Conservation (phyloP, 176 grass and related monocot species). For the Neostapfia colusana region DNA sequence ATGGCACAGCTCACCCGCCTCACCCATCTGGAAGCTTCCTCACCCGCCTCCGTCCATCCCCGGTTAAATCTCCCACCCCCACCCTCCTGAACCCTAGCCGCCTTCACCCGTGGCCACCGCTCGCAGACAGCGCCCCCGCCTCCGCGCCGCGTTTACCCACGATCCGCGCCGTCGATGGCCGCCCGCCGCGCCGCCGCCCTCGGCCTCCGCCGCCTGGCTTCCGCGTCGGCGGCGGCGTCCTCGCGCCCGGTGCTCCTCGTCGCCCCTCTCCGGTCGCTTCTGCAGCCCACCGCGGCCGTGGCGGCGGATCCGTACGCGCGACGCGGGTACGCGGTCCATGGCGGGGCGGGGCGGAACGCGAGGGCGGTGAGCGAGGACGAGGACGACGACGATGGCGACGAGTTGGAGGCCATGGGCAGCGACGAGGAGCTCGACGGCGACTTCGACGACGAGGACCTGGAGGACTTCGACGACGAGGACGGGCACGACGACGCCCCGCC, state of each 20-base stretch:
- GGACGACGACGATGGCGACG: neutral
- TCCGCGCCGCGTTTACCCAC: neutral
- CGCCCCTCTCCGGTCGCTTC: neutral
- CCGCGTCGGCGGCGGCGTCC: neutral
- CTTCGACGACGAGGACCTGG: constrained; percentile 23
- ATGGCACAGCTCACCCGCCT: too few species aligned
- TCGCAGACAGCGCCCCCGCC: neutral
- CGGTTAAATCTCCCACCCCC: neutral
- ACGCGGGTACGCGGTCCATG: constrained; percentile 26
- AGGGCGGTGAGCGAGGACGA: constrained; percentile 35
- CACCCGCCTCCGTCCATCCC: neutral
- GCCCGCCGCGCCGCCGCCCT: constrained; percentile 21
- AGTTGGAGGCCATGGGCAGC: constrained; percentile 27
- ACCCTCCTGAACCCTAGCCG: neutral
- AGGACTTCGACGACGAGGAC: neutral
- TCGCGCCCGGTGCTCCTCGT: neutral
- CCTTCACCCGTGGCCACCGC: too few species aligned
- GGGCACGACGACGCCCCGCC: neutral
- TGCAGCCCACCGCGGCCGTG: neutral
- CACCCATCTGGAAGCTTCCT: neutral
- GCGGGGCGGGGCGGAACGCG: neutral
- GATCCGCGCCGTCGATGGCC: neutral
- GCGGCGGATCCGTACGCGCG: constrained; percentile 6
- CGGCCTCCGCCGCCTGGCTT: constrained; percentile 24
- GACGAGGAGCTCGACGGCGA: constrained; percentile 10